These are phyloP conservation scores for Herpetospermum pedunculosum DNA, from an alignment of 306 rosid genomes.

Conservation along the genomic window DNA sequence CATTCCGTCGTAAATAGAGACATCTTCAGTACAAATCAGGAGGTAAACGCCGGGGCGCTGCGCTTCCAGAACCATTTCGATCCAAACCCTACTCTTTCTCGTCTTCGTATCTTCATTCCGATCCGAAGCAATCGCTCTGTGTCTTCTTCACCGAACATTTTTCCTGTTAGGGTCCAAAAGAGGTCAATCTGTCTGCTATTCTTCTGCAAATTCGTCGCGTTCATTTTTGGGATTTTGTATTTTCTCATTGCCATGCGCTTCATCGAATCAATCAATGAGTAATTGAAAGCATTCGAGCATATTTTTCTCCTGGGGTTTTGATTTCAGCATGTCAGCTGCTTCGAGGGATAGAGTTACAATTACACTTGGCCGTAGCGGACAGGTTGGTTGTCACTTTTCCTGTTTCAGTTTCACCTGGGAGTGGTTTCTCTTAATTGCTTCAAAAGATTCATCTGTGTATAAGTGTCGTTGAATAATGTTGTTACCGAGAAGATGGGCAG, in stretches of 20 bases:
- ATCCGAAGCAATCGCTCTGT: not conserved
- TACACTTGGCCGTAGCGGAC: conserved; percentile 81
- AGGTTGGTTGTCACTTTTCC: conserved; percentile 28
- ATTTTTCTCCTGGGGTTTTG: conserved; percentile 42
- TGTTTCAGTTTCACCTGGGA: not conserved
- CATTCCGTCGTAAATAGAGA: not conserved
- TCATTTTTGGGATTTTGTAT: conserved; percentile 19
- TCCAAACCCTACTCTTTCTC: not conserved
- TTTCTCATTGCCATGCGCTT: not conserved
- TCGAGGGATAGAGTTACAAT: conserved; percentile 75
- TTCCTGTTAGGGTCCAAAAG: conserved; percentile 5
- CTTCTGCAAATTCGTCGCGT: not conserved
- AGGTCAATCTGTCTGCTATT: conserved; percentile 14
- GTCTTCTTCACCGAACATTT: not conserved
- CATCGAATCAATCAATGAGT: not conserved
- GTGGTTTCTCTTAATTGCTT: not conserved
- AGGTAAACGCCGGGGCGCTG: not conserved
- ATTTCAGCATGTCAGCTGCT: conserved; percentile 44
- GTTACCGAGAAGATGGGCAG: not conserved
- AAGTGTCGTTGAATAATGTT: not conserved
- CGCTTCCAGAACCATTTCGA: no score
- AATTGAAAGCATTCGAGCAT: conserved; percentile 3
- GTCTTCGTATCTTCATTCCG: not conserved
- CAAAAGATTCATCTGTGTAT: not conserved
- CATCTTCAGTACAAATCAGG: not conserved